phyloP scores from a whole-genome alignment of 169 alveolate genomes.

The Babesia ovata region DNA sequence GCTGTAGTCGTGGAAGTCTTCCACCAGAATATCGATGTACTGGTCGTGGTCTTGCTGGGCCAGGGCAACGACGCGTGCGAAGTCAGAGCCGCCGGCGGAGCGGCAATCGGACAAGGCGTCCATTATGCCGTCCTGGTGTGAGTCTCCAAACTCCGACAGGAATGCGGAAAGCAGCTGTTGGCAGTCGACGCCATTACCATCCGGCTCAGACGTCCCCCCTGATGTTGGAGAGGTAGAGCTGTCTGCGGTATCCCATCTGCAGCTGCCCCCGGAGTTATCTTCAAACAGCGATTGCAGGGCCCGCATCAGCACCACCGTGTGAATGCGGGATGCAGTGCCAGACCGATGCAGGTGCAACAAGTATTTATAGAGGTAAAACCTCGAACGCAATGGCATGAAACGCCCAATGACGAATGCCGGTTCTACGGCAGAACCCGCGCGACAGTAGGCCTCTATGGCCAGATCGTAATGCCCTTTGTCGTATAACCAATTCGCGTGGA shows the following conservation, averaged over 20 bases:
- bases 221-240: neutral
- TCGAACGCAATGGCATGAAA: conserved; percentile 43
- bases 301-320: conserved; percentile 54
- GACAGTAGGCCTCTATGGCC: conserved; percentile 51
- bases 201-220: neutral
- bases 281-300: conserved; percentile 43
- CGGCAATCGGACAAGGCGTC: conserved; percentile 57
- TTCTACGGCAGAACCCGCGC: conserved; percentile 47
- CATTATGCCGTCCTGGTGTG: conserved; percentile 52
- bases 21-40: conserved; percentile 54
- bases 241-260: neutral
- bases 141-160: conserved; percentile 48
- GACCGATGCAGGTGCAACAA: conserved; percentile 42
- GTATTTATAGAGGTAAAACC: conserved; percentile 52
- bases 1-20: conserved; percentile 57
- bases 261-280: conserved; percentile 1
- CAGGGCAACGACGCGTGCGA: conserved; percentile 57
- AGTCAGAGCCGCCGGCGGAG: conserved; percentile 46
- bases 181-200: neutral
- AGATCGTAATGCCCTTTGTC: conserved; percentile 43
- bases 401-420: conserved; percentile 61
- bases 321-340: conserved; percentile 25
- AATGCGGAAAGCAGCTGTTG: conserved; percentile 22
- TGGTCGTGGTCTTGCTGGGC: conserved; percentile 56
- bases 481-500: conserved; percentile 67